Conservation (phyloP, 352 stramenopile genomes). For the Chrysophaeum taylorii region DNA sequence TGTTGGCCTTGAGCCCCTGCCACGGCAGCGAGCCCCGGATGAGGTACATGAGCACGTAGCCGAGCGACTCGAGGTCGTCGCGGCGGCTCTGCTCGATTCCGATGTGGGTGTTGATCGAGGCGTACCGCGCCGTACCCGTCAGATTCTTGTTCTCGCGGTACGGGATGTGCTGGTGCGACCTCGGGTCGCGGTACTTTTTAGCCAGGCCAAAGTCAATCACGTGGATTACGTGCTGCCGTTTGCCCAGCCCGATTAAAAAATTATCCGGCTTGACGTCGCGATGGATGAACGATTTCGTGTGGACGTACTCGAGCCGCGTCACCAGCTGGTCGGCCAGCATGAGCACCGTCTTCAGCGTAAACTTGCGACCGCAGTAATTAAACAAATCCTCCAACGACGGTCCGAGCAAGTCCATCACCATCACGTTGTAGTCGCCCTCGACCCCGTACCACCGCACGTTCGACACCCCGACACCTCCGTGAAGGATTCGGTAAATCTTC, state of each 20-base stretch:
- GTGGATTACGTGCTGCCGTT: conserved; percentile 74
- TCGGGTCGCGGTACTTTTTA: conserved; percentile 83
- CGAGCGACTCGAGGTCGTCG: conserved; percentile 83
- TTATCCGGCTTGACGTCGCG: conserved; percentile 90
- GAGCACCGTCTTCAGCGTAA: conserved; percentile 83
- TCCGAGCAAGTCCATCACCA: conserved; percentile 98
- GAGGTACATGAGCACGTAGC: conserved; percentile 88
- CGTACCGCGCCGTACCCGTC: conserved; percentile 80
- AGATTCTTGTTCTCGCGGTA: conserved; percentile 88
- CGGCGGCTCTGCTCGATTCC: conserved; percentile 64
- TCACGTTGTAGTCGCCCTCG: conserved; percentile 99
- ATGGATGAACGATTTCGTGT: conserved; percentile 88
- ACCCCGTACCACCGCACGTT: conserved; percentile 98
- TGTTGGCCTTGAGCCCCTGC: conserved; percentile 86
- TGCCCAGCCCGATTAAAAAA: conserved; percentile 81
- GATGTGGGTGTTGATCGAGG: conserved; percentile 73
- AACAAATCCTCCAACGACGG: conserved; percentile 87
- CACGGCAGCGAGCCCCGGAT: conserved; percentile 77
- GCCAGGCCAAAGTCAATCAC: conserved; percentile 87
- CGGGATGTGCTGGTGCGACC: conserved; percentile 73
- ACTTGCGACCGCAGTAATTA: conserved; percentile 78
- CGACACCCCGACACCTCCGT: conserved; percentile 94
- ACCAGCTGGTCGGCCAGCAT: conserved; percentile 78
- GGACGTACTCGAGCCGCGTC: conserved; percentile 77
- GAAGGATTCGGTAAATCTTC: conserved; percentile 99